A percentile compares a stretch with the other conserved stretches of the same genome.
These are phyloP conservation scores for Serendipita sp. DNA, from an alignment of 768 basidiomycete genomes.

Conservation along the genomic window DNA sequence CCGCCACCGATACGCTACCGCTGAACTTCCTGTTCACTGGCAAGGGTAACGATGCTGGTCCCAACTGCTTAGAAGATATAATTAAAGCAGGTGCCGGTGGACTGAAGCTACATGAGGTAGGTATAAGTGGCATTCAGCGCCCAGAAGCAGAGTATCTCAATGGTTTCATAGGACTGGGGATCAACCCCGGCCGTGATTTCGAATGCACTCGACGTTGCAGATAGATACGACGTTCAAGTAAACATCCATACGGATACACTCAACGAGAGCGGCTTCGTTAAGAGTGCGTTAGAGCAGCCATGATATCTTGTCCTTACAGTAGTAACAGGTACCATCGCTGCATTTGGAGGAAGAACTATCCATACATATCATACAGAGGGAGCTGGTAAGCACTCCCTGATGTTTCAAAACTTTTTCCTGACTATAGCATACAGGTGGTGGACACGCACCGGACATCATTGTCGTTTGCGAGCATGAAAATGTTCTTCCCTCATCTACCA, in stretches of 20 bases:
- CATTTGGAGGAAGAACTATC: constrained; percentile 81
- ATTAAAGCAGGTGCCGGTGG: constrained; percentile 75
- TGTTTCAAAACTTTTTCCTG: neutral
- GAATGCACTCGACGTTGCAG: constrained; percentile 63
- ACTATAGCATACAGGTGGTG: constrained; percentile 41
- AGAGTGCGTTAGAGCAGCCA: constrained; percentile 37
- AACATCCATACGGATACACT: constrained; percentile 96
- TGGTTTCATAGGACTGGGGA: constrained; percentile 65
- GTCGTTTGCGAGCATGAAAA: constrained; percentile 84
- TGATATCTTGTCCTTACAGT: constrained; percentile 9
- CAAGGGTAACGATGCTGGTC: constrained; percentile 85
- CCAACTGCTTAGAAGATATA: constrained; percentile 59
- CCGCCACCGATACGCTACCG: constrained; percentile 76
- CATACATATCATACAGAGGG: constrained; percentile 98
- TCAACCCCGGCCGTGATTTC: constrained; percentile 69
- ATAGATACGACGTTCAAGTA: constrained; percentile 89
- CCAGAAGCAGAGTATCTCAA: neutral
- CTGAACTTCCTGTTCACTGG: constrained; percentile 94
- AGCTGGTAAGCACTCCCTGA: constrained; percentile 37
- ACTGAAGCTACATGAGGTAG: constrained; percentile 76
- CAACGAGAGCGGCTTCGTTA: constrained; percentile 95
- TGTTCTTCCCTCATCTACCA: constrained; percentile 91
- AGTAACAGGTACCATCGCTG: constrained; percentile 63
- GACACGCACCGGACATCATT: constrained; percentile 97
- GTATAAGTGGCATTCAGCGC: neutral